Conservation (phyloP, 164 flowering plant genomes). For the Platanus orientalis region DNA sequence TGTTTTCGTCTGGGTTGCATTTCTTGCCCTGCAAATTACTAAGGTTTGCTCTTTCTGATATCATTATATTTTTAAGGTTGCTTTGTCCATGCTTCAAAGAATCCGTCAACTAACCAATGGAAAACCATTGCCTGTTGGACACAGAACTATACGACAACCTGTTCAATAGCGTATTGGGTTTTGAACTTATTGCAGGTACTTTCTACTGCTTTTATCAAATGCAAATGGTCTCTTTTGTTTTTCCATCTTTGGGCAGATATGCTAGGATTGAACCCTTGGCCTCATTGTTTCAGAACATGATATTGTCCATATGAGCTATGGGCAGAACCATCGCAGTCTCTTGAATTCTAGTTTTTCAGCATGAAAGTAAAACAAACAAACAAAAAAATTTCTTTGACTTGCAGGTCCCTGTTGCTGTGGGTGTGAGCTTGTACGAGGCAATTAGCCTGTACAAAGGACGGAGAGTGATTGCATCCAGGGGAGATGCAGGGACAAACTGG, state of each 20-base stretch:
- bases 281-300: not conserved
- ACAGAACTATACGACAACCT: slow-evolving; percentile 64
- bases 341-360: not conserved
- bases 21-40: slow-evolving; percentile 64
- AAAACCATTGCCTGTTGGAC: slow-evolving; percentile 16
- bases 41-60: slow-evolving; percentile 45
- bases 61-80: not conserved
- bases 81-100: not conserved
- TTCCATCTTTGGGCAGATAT: not conserved
- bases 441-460: slow-evolving; percentile 61
- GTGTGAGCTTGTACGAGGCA: slow-evolving; percentile 69
- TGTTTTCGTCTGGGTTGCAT: too few species aligned
- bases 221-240: not conserved
- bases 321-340: slow-evolving; percentile 2
- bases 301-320: too few species aligned
- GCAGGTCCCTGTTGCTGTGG: slow-evolving; percentile 79
- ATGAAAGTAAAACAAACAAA: too few species aligned
- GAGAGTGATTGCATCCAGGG: too few species aligned
- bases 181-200: slow-evolving; percentile 82
- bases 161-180: slow-evolving; percentile 77
- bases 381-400: too few species aligned
- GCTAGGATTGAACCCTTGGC: too few species aligned
- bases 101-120: slow-evolving; percentile 10
- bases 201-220: too few species aligned
- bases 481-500: too few species aligned